phyloP scores from a whole-genome alignment of 2,329 filamentous ascomycete genomes.

The Zymoseptoria tritici region DNA sequence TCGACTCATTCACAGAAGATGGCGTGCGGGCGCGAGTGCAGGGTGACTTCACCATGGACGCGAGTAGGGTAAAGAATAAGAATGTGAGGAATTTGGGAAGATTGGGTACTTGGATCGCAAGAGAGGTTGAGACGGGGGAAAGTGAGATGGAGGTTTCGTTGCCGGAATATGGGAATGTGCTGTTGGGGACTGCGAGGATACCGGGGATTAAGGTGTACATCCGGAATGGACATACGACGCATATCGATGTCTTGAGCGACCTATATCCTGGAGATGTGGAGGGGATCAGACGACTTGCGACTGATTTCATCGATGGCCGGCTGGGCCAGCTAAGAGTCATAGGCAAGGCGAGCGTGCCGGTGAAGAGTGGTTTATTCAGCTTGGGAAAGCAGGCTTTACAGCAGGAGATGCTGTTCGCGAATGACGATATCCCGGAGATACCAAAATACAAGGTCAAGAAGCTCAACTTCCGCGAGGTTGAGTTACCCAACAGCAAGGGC shows the following conservation, averaged over 20 bases:
- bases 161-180: slow-evolving; percentile 70
- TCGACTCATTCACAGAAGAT: slow-evolving; percentile 73
- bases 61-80: slow-evolving; percentile 62
- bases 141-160: slow-evolving; percentile 70
- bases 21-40: slow-evolving; percentile 75
- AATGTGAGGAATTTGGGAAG: slow-evolving; percentile 68
- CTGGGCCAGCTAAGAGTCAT: slow-evolving; percentile 63
- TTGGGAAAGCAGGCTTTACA: slow-evolving; percentile 70
- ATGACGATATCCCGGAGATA: slow-evolving; percentile 62
- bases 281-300: slow-evolving; percentile 69
- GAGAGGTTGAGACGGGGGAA: slow-evolving; percentile 64
- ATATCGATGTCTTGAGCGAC: slow-evolving; percentile 71
- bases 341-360: slow-evolving; percentile 62
- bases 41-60: slow-evolving; percentile 75
- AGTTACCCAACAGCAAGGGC: slow-evolving; percentile 49
- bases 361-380: slow-evolving; percentile 72
- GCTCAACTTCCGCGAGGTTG: slow-evolving; percentile 69
- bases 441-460: slow-evolving; percentile 77
- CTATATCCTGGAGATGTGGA: slow-evolving; percentile 69
- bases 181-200: slow-evolving; percentile 69
- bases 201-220: slow-evolving; percentile 71
- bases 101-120: slow-evolving; percentile 71
- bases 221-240: slow-evolving; percentile 67
- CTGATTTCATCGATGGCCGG: slow-evolving; percentile 79
- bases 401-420: slow-evolving; percentile 70